These are phyloP conservation scores for Lablab purpureus DNA, from an alignment of 306 rosid species.

Conservation along the genomic window DNA sequence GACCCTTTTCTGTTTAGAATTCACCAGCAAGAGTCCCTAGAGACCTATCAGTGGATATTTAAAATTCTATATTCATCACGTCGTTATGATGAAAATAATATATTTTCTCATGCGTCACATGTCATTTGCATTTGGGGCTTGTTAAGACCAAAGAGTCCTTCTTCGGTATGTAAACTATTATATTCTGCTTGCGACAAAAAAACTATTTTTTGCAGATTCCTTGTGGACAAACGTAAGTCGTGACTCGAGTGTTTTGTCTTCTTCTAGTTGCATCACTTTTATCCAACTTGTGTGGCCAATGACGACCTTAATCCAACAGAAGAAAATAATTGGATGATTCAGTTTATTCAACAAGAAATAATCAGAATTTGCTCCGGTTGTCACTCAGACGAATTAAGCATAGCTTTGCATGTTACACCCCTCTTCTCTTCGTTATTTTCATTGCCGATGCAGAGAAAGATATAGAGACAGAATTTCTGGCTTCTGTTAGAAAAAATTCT, in stretches of 20 bases:
- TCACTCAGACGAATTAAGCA: neutral
- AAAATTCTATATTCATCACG: neutral
- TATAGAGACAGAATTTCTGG: conserved; percentile 1
- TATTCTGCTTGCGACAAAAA: neutral
- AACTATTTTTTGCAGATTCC: neutral
- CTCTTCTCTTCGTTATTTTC: conserved; percentile 33
- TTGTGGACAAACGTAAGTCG: neutral
- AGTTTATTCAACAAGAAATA: neutral
- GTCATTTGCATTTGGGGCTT: neutral
- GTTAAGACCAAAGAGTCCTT: neutral
- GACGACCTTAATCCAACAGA: neutral
- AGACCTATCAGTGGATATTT: neutral
- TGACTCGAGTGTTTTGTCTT: neutral
- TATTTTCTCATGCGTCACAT: neutral
- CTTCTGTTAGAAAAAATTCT: conserved; percentile 23
- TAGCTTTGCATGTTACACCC: conserved; percentile 35
- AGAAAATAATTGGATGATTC: neutral
- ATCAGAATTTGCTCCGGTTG: neutral
- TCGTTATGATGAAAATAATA: neutral
- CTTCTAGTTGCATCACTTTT: neutral
- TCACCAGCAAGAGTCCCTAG: neutral
- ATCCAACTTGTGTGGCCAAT: conserved; percentile 37
- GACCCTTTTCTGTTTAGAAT: neutral
- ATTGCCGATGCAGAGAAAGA: conserved; percentile 34
- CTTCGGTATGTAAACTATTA: neutral